Evolutionary conservation across 1,284 basidiomycete genomes (phyloP), one percentile per base, ranked within the genome.

Genomic region (Rhodotorula sp.): DNA sequence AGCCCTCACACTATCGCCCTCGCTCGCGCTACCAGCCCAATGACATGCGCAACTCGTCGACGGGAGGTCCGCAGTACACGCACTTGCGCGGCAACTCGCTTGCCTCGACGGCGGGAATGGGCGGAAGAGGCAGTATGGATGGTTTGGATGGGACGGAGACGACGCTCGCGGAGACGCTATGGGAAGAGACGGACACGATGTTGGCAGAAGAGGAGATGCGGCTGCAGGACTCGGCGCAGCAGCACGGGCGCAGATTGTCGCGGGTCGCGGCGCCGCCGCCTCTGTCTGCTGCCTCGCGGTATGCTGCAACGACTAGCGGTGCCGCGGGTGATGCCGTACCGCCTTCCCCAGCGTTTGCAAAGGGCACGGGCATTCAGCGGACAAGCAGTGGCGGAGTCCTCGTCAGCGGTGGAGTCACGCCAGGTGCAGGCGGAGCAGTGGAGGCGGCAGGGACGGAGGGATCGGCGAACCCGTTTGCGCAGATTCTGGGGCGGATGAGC

Each of bases 151-250:
- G 65, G 34, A 66, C 62, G 20, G 72, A 69, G 22, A 67, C 63
- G 28, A 68, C 65, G 6, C 53, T 65, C 20, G 74, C 62, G 22
- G 71, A 73, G 47, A 70, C 74, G 40, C 34, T 75, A 40, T 75
- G 74, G 74, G 74, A 75, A 47, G 65, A 73, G 62, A 62, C 20
- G 61, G 64, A 56, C 20, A 31, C 37, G 15, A 26, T 9, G 37
- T 31, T 30, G 13, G n/a, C 26, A 2, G 55, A 60, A 47, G 52
- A 2, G 51, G 57, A 31, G 26, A 28, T 20, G 51, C 52, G 4
- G 20, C 1, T 44, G 54, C 48, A 28, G 20, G 15, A 1, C 11
- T 44, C 40, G 40, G 40, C 40, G 40, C 40, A 44, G 57, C 34
- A 31, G 28, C 26, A 31, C 30, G 52, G 30, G 52, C 51, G 52